Evolutionary conservation across 192 early-diverging fungal genomes (phyloP), one percentile per base, ranked within the genome.

Genomic region (Coemansia sp.): DNA sequence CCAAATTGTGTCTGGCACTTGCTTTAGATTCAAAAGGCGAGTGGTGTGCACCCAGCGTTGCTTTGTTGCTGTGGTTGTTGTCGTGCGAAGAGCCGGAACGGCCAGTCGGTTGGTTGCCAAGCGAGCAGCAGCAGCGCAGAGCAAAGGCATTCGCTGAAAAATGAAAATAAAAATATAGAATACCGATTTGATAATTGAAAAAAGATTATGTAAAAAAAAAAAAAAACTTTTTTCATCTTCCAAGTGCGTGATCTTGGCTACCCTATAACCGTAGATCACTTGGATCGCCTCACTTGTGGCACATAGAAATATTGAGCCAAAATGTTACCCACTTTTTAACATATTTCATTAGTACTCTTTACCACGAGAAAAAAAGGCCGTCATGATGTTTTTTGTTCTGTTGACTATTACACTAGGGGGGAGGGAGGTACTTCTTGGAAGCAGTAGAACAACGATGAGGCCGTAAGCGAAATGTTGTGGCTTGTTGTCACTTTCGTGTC

Each of bases 1-100:
- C 73, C 73, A 75, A 52, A 70, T 64, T 16, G 27, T 49, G 47
- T 75, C 73, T 2, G 73, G 73, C 42, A 75, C 73, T 27, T 75
- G 73, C 42, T 75, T 69, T 7, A 70, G 68, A 20, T 33, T 20
- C 60, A 40, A 41, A 40, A 20, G 44, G 18, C 59, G 13, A 31
- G n/a, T 36, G 16, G 59, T 13, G 36, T 29, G 34, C 29, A 60
- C 18, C 40, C 49, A 51, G 20, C 49, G 49, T 20, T 51, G 49
- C 3, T 51, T 22, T 51, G 49, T 22, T 51, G 49, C 8, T 22
- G 20, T 51, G 3, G 49, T 51, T 51, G 49, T 46, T 46, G 16
- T 46, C 44, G 44, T 22, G 49, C 49, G 20, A 51, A 51, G 20
- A 22, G 49, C 20, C 24, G 31, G 15, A 36, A 6, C 57, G 57